Evolutionary conservation across 116 monocot genomes (phyloP), one percentile per base, ranked within the genome.

Genomic region (Dioscorea cayenensis): DNA sequence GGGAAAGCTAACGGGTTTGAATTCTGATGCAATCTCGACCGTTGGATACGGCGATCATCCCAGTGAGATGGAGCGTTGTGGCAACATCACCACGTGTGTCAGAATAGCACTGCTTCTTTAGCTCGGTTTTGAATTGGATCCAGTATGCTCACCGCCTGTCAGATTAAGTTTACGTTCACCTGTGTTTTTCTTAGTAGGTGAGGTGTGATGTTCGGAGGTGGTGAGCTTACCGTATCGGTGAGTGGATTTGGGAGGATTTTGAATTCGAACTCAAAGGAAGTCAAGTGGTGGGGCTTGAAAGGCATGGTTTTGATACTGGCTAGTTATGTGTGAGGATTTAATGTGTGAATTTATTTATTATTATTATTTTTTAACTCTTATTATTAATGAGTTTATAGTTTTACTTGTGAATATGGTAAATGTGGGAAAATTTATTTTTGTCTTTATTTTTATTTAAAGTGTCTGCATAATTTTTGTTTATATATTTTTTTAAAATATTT

Each of bases 1-100:
- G 70, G 77, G 73, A 70, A 74, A 49, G 50, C 7, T 9, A 35
- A n/a, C 23, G 2, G 71, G 64, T 75, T 83, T 83, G 75, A 78
- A 83, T 68, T 67, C 19, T 60, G 13, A n/a, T 36, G 36, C 25
- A 63, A 83, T 79, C 72, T 18, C 2, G 37, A 19, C 83, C 83
- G 79, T 83, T 55, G 55, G 51, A 55, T 55, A 6, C 17, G 55
- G 55, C 55, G n/a, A 14, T 55, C 55, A 55, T 55, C 55, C 55
- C 55, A 55, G 19, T 3, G 55, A 19, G 14, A 55, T 18, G 14
- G 55, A 55, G 14, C 55, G 55, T 55, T 55, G 55, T 6, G 55
- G n/a, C 55, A 55, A 16, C 55, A 5, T 5, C 19, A n/a, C 55
- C 55, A 55, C 55, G 55, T 55, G 55, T 55, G 55, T 55, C 55